These are phyloP conservation scores for Aegilops tauschii DNA, from an alignment of 176 grass and related monocot genomes.

Conservation along the genomic window DNA sequence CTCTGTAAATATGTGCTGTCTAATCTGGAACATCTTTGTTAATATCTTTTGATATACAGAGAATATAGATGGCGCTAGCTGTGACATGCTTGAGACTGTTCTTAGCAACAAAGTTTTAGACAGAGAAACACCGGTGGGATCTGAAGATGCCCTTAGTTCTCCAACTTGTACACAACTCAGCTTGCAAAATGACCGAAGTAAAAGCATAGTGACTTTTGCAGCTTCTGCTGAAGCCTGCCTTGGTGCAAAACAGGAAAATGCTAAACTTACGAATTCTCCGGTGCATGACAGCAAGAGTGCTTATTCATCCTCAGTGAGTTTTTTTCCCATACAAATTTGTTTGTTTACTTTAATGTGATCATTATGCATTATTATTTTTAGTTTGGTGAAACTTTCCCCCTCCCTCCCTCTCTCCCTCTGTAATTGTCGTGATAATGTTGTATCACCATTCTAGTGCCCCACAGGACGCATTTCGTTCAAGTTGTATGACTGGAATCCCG, in stretches of 20 bases:
- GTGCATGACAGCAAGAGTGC: slow-evolving; percentile 62
- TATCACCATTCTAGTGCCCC: slow-evolving; percentile 78
- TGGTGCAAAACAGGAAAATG: slow-evolving; percentile 58
- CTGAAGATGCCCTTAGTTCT: slow-evolving; percentile 71
- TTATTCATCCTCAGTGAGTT: slow-evolving; percentile 78
- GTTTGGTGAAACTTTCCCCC: neutral
- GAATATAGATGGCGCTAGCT: slow-evolving; percentile 37
- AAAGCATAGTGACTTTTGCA: slow-evolving; percentile 46
- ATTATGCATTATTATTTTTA: slow-evolving; percentile 3
- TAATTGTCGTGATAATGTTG: slow-evolving; percentile 28
- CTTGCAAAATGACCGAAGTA: slow-evolving; percentile 60
- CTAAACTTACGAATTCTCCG: slow-evolving; percentile 56
- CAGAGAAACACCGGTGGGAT: slow-evolving; percentile 59
- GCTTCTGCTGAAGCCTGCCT: slow-evolving; percentile 53
- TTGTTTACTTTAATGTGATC: slow-evolving; percentile 8
- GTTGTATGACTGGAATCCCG: slow-evolving; percentile 98
- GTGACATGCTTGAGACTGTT: slow-evolving; percentile 53
- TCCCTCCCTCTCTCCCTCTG: neutral
- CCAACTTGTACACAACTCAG: slow-evolving; percentile 58
- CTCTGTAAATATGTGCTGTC: neutral
- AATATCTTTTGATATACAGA: slow-evolving; percentile 46
- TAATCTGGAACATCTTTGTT: neutral
- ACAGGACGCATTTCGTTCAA: slow-evolving; percentile 99
- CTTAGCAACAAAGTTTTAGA: slow-evolving; percentile 62
- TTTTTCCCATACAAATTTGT: neutral